Evolutionary conservation across 2,329 filamentous ascomycete species (phyloP), one percentile per base, ranked within the genome.

Genomic region (Colletotrichum gloeosporioides): DNA sequence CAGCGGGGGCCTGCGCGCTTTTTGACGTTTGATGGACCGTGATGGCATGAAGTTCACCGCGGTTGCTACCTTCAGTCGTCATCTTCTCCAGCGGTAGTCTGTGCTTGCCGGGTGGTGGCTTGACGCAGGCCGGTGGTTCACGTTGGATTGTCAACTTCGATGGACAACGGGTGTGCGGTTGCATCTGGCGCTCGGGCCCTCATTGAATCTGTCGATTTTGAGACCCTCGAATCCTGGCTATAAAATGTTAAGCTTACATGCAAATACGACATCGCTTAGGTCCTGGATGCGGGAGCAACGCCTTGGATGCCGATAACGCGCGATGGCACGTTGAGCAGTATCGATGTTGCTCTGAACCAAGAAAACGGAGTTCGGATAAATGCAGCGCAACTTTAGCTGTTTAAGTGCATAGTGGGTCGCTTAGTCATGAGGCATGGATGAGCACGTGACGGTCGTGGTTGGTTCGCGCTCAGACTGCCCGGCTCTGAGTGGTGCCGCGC

Each of bases 401-500:
- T 3, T 53, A 53, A 53, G n/a, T 53, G n/a, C 44, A 53, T 53
- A 22, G 6, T 22, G 44, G 34, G 34, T 32, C 4, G 18, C 39
- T 53, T 53, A 53, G 44, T 53, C 44, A 22, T 0, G 4, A 1
- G 12, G 10, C 6, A 22, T 1, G 10, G n/a, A 32, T 32, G 9
- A 27, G 1, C 73, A 75, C 73, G 69, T 75, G 73, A 66, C 10
- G 4, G 18, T 32, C 73, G 71, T 63, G 74, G 36, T 49, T 16
- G 29, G 57, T 69, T 69, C 71, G 65, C 74, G 65, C 74, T 68
- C 57, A 59, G 68, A 12, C 29, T 31, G 71, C n/a, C 34, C 12
- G 8, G 22, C 22, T 27, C 32, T 63, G 61, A n/a, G 4, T n/a
- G 22, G 39, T 44, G 39, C 61, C 25, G 59, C 27, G n/a, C n/a